A percentile compares a stretch with the other conserved stretches of the same genome.
These are phyloP conservation scores for Dissoconium aciculare DNA, from an alignment of 2,329 filamentous ascomycete genomes.

Conservation along the genomic window DNA sequence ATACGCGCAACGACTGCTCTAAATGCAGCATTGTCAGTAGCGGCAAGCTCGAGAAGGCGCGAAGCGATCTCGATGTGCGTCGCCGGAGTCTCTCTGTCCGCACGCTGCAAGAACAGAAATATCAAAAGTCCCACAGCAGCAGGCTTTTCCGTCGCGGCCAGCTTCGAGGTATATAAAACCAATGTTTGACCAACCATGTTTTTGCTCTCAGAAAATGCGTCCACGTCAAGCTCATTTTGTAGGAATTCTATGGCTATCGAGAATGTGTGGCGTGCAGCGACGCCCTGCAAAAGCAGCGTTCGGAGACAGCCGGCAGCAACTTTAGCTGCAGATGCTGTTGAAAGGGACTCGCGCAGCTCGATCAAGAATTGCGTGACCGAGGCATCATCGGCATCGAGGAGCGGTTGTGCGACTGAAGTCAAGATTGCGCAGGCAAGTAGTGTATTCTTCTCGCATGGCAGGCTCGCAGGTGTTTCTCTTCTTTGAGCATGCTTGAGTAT, in stretches of 20 bases:
- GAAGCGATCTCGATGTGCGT: constrained; percentile 58
- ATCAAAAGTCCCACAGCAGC: constrained; percentile 62
- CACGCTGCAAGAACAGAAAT: constrained; percentile 60
- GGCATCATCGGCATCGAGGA: constrained; percentile 59
- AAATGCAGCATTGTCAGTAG: constrained; percentile 58
- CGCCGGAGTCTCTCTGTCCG: constrained; percentile 40
- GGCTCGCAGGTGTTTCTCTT: constrained; percentile 58
- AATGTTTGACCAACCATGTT: constrained; percentile 58
- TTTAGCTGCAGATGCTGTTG: constrained; percentile 66
- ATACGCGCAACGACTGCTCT: constrained; percentile 57
- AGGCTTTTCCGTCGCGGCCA: constrained; percentile 26
- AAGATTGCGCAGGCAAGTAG: constrained; percentile 79
- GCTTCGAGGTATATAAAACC: constrained; percentile 48
- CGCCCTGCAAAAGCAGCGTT: constrained; percentile 62
- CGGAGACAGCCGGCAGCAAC: constrained; percentile 83
- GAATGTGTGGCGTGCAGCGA: constrained; percentile 50
- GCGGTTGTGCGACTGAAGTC: constrained; percentile 51
- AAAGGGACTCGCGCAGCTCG: constrained; percentile 73
- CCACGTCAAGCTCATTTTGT: constrained; percentile 44
- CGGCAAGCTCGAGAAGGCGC: constrained; percentile 66
- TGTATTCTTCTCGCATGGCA: constrained; percentile 85
- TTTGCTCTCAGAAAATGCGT: constrained; percentile 67
- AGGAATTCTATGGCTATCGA: constrained; percentile 64
- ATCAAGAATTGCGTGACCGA: constrained; percentile 61
- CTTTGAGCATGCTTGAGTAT: constrained; percentile 65